Conservation (phyloP, 441 rosid genomes). For the Daphne laureola region DNA sequence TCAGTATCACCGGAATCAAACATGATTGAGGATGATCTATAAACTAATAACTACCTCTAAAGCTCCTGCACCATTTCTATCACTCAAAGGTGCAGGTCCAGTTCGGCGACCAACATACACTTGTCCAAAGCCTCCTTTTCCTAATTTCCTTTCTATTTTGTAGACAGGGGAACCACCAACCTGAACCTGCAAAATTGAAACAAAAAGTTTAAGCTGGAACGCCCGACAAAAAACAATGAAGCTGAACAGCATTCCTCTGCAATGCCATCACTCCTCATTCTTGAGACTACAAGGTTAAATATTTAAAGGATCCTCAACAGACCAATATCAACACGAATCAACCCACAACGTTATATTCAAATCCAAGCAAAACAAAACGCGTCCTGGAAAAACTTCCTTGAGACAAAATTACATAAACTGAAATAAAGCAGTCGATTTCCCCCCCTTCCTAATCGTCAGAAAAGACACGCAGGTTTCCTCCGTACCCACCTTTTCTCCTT, state of each 20-base stretch:
- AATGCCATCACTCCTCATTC: too few relatives aligned
- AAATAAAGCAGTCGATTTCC: neutral
- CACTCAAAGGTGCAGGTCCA: slow-evolving; percentile 21
- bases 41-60: slow-evolving; percentile 28
- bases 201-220: slow-evolving; percentile 1
- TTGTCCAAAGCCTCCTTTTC: slow-evolving; percentile 70
- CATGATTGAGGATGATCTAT: neutral
- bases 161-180: slow-evolving; percentile 63
- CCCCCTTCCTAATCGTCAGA: neutral
- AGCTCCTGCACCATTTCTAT: slow-evolving; percentile 49
- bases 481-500: neutral
- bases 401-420: too few relatives aligned
- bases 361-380: too few relatives aligned
- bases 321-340: neutral
- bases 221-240: neutral
- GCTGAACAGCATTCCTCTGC: neutral
- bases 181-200: slow-evolving; percentile 37
- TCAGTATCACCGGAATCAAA: neutral
- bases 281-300: neutral
- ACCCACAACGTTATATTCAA: too few relatives aligned
- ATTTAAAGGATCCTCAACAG: neutral
- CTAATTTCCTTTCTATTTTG: slow-evolving; percentile 44
- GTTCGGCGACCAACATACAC: slow-evolving; percentile 51
- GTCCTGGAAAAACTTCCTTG: too few relatives aligned
- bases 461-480: neutral